Percentiles rank a stretch among this genome's conserved stretches.
These are phyloP conservation scores for Helichrysum umbraculigerum DNA, from an alignment of 129 eudicot species.

Conservation along the genomic window DNA sequence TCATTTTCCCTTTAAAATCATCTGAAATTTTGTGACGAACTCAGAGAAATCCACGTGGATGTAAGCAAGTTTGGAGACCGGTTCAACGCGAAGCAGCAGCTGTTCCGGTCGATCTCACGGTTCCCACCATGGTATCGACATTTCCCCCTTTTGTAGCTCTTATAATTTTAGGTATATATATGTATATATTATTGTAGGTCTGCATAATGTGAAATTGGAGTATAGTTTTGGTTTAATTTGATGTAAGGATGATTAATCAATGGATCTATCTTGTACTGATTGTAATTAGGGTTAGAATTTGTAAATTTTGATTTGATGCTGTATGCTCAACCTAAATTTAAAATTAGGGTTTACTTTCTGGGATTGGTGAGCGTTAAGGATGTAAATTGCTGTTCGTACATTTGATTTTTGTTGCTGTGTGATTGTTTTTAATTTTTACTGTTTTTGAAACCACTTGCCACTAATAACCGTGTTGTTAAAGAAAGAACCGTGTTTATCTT, in stretches of 20 bases:
- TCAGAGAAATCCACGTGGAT: constrained; percentile 22
- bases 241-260: not conserved
- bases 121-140: constrained; percentile 32
- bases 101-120: constrained; percentile 10
- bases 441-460: not conserved
- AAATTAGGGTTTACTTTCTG: no score
- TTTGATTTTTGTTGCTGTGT: no score
- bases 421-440: not conserved
- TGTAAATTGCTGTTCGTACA: no score
- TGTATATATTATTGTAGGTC: not conserved
- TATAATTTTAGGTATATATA: not conserved
- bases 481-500: no score
- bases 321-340: not conserved
- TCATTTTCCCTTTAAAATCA: not conserved
- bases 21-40: constrained; percentile 19
- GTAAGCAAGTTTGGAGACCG: constrained; percentile 21
- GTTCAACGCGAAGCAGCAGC: constrained; percentile 16
- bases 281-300: not conserved
- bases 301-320: not conserved
- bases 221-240: constrained; percentile 1
- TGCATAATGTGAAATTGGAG: not conserved
- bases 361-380: no score
- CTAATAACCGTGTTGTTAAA: not conserved
- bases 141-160: not conserved
- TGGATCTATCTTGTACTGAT: constrained; percentile 8